phyloP scores from a whole-genome alignment of 2,329 filamentous ascomycete genomes.

The Neocatenulostroma microsporum region DNA sequence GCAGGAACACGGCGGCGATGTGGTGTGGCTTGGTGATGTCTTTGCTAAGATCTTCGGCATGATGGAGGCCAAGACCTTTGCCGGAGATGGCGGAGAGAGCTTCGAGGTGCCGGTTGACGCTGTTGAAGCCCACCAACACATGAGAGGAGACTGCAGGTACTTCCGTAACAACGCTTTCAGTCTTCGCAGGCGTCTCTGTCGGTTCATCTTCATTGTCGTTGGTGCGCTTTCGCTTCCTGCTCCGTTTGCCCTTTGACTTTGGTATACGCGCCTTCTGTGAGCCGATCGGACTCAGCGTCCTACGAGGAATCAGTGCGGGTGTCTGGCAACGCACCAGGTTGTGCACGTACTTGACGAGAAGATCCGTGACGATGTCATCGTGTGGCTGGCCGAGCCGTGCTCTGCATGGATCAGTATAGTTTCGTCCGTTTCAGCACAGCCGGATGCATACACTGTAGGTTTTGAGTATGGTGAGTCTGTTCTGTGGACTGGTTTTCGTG shows the following conservation, averaged over 20 bases:
- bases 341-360: conserved; percentile 6
- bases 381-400: conserved; percentile 48
- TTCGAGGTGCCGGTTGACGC: conserved; percentile 54
- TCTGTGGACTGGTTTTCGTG: neutral
- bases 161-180: too few relatives aligned
- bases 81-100: conserved; percentile 26
- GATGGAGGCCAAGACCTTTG: neutral
- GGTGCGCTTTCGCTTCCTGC: conserved; percentile 25
- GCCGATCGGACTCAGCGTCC: neutral
- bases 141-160: neutral
- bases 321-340: too few relatives aligned
- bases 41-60: too few relatives aligned
- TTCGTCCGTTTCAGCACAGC: too few relatives aligned
- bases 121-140: conserved; percentile 58
- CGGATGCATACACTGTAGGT: neutral
- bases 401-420: conserved; percentile 27
- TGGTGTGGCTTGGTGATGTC: too few relatives aligned
- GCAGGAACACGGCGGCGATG: conserved; percentile 16
- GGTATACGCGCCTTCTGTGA: neutral
- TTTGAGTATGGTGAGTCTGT: conserved; percentile 1
- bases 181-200: too few relatives aligned
- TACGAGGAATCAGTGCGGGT: neutral
- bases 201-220: too few relatives aligned
- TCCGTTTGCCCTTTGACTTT: conserved; percentile 13
- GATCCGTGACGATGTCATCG: conserved; percentile 41